Conservation (phyloP, 257 asterid species). For the Solanum acaule region DNA sequence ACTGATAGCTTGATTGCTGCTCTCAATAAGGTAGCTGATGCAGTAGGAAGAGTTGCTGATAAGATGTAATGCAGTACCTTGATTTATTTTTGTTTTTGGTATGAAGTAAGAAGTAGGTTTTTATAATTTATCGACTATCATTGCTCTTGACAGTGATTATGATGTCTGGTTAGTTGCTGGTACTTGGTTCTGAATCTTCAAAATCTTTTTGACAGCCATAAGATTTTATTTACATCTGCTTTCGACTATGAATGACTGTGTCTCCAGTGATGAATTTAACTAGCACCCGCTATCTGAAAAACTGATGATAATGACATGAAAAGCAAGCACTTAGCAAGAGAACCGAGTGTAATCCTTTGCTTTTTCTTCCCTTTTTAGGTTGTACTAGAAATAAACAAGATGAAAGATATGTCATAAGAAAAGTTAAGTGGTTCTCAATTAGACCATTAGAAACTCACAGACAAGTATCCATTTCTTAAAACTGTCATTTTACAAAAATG, state of each 20-base stretch:
- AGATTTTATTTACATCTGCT: not conserved
- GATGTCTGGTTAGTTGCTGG: not conserved
- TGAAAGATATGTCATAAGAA: not conserved
- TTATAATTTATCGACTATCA: not conserved
- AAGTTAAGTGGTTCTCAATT: not conserved
- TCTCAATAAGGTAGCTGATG: constrained; percentile 45
- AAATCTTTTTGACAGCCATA: not conserved
- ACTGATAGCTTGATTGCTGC: constrained; percentile 27
- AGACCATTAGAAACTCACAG: not conserved
- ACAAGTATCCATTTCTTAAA: not conserved
- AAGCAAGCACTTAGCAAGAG: not conserved
- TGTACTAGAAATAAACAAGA: not conserved
- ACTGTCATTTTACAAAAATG: no score
- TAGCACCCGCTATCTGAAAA: not conserved
- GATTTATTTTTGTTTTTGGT: not conserved
- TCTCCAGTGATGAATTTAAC: not conserved
- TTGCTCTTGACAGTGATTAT: not conserved
- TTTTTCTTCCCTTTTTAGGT: not conserved
- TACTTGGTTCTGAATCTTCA: not conserved
- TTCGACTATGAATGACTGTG: not conserved
- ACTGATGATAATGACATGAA: not conserved
- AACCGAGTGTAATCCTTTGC: not conserved
- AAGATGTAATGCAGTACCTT: constrained; percentile 14
- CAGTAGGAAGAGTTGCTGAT: constrained; percentile 43
- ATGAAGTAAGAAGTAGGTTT: not conserved